Percentiles rank a stretch among this genome's conserved stretches.
phyloP scores from a whole-genome alignment of 73 alveolate species.

The Blepharisma japonicum region DNA sequence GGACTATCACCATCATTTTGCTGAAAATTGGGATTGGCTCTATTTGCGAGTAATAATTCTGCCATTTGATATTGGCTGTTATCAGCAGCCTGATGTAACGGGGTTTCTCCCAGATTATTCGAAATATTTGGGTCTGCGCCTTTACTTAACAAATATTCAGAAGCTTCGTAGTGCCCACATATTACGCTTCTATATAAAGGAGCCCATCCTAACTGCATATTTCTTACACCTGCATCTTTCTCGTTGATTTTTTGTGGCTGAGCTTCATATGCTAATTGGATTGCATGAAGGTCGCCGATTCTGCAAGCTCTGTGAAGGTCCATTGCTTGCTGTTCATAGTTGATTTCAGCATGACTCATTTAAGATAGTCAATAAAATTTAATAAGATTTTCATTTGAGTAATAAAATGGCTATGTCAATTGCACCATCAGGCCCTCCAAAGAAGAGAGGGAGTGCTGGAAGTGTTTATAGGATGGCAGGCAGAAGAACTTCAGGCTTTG shows the following conservation, averaged over 20 bases:
- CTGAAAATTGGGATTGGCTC: constrained; percentile 55
- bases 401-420: background rate
- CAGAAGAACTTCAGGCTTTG: constrained; percentile 19
- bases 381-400: background rate
- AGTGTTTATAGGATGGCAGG: constrained; percentile 3
- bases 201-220: constrained; percentile 49
- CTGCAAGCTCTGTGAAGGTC: constrained; percentile 34
- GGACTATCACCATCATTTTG: constrained; percentile 73
- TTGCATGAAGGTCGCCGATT: constrained; percentile 16
- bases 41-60: constrained; percentile 47
- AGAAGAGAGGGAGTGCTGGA: constrained; percentile 22
- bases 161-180: constrained; percentile 76
- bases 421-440: constrained; percentile 31
- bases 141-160: constrained; percentile 55
- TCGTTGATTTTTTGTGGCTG: constrained; percentile 19
- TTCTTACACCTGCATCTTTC: constrained; percentile 27
- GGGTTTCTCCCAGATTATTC: constrained; percentile 66
- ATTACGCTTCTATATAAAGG: constrained; percentile 70
- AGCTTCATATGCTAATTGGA: background rate
- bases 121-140: constrained; percentile 75
- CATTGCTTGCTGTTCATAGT: background rate
- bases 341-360: too few species aligned
- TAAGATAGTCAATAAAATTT: background rate
- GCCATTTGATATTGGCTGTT: constrained; percentile 54
- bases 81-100: constrained; percentile 61